These are phyloP conservation scores for Claviceps africana DNA, from an alignment of 2,329 filamentous ascomycete genomes.

Conservation along the genomic window DNA sequence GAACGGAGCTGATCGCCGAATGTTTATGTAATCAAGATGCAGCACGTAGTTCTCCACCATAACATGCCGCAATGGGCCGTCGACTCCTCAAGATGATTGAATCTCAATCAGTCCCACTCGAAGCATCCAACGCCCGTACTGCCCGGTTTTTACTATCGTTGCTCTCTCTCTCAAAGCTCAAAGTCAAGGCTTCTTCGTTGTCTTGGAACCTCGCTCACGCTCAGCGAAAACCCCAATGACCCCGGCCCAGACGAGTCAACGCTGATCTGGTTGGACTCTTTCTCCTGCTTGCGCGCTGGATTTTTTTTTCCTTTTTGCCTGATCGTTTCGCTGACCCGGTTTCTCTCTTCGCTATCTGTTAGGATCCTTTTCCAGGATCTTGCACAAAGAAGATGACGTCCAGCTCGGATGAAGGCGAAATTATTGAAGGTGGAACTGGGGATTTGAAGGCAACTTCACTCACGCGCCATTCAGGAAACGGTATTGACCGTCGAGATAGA, in stretches of 20 bases:
- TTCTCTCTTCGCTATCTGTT: slow-evolving; percentile 2
- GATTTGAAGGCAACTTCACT: slow-evolving; percentile 76
- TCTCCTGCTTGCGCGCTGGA: slow-evolving; percentile 18
- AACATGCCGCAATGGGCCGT: neutral
- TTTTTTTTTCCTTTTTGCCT: slow-evolving; percentile 12
- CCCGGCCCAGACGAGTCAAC: slow-evolving; percentile 22
- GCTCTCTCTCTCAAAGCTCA: neutral
- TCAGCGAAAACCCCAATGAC: slow-evolving; percentile 11
- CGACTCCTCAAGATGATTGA: neutral
- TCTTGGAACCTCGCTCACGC: slow-evolving; percentile 1
- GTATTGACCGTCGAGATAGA: slow-evolving; percentile 91
- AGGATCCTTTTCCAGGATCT: slow-evolving; percentile 6
- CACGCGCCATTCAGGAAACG: slow-evolving; percentile 59
- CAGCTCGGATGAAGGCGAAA: slow-evolving; percentile 79
- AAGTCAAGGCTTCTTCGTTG: neutral
- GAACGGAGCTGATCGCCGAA: no score
- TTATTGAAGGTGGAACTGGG: slow-evolving; percentile 55
- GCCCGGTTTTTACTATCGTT: neutral
- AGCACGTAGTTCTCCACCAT: neutral
- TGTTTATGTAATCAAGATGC: slow-evolving; percentile 3
- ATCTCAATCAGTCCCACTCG: neutral
- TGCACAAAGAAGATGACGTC: slow-evolving; percentile 22
- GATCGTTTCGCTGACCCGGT: slow-evolving; percentile 23
- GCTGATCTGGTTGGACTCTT: slow-evolving; percentile 30
- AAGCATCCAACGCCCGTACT: neutral